Conservation (phyloP, 257 asterid genomes). For the Craterostigma plantagineum region DNA sequence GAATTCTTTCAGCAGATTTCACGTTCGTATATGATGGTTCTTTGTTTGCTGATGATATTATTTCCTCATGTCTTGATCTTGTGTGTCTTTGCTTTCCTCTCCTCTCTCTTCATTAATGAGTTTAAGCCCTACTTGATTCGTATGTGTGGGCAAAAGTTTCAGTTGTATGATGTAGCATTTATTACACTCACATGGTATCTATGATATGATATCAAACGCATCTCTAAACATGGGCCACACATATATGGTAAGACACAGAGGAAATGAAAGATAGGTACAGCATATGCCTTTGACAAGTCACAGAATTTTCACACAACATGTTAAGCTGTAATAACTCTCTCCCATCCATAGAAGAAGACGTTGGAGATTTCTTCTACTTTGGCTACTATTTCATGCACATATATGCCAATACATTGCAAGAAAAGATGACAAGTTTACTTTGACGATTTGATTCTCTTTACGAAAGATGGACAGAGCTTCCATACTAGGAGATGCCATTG, state of each 20-base stretch:
- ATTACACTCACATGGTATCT: slow-evolving; percentile 74
- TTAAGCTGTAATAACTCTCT: no score
- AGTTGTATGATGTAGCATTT: slow-evolving; percentile 50
- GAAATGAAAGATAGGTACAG: slow-evolving; percentile 1
- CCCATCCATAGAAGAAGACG: no score
- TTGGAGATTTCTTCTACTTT: no score
- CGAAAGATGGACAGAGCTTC: slow-evolving; percentile 76
- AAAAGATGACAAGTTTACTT: no score
- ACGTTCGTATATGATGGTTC: no score
- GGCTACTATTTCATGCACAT: no score
- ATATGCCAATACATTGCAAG: no score
- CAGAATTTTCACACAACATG: no score
- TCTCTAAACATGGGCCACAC: slow-evolving; percentile 28
- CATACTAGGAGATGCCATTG: slow-evolving; percentile 66
- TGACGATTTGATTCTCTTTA: no score
- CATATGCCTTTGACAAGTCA: neutral
- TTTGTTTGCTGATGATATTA: no score
- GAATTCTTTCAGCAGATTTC: neutral
- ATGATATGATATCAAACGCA: slow-evolving; percentile 37
- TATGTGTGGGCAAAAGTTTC: slow-evolving; percentile 12
- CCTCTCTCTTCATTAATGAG: slow-evolving; percentile 9
- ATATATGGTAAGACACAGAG: slow-evolving; percentile 7
- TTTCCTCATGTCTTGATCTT: no score
- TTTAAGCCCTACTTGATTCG: slow-evolving; percentile 18
- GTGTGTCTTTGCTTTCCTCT: neutral